Percentiles rank a stretch among this genome's conserved stretches.
Conservation (phyloP, 2,329 filamentous ascomycete species). For the Fusarium aywerte region DNA sequence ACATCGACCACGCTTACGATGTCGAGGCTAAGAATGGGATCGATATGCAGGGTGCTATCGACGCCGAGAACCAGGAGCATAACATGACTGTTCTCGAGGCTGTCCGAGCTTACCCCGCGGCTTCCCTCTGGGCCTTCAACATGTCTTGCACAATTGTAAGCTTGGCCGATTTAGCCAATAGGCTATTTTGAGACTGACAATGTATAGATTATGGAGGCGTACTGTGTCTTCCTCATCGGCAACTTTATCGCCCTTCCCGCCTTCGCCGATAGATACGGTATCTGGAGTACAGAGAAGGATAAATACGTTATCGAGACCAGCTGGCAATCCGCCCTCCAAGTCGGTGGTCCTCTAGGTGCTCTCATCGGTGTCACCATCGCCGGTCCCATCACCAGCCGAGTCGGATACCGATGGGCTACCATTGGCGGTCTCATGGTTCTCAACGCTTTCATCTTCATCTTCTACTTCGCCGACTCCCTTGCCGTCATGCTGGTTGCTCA, state of each 20-base stretch:
- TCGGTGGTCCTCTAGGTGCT: conserved; percentile 50
- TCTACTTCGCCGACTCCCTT: conserved; percentile 63
- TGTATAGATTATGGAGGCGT: conserved; percentile 60
- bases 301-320: conserved; percentile 51
- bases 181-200: not conserved
- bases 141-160: conserved; percentile 63
- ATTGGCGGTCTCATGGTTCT: conserved; percentile 52
- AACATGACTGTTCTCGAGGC: conserved; percentile 54
- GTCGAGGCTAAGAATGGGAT: conserved; percentile 33
- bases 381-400: conserved; percentile 52
- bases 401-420: conserved; percentile 54
- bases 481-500: conserved; percentile 61
- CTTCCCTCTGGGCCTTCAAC: conserved; percentile 59
- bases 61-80: conserved; percentile 56
- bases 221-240: conserved; percentile 60
- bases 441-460: conserved; percentile 57
- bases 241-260: conserved; percentile 57
- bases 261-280: conserved; percentile 54
- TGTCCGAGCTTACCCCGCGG: conserved; percentile 55
- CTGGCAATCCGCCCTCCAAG: conserved; percentile 55
- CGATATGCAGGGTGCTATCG: conserved; percentile 41
- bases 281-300: conserved; percentile 39
- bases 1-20: conserved; percentile 37
- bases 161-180: too few species aligned
- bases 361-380: conserved; percentile 52